phyloP scores from a whole-genome alignment of 495 filamentous ascomycete genomes.

The Peziza echinospora region DNA sequence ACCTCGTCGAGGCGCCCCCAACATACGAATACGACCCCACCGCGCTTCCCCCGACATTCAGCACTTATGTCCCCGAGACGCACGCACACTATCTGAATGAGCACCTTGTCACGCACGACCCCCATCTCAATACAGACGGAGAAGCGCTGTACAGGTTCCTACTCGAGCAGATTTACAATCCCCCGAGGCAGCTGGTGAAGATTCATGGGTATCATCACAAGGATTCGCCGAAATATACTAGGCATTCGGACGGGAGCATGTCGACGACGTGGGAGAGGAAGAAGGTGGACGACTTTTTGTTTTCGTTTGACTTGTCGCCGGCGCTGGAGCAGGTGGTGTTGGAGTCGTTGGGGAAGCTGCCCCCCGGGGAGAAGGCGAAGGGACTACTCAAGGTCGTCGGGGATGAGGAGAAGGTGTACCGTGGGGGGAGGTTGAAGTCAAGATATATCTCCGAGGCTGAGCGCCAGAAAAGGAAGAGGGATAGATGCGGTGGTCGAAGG shows the following conservation, averaged over 20 bases:
- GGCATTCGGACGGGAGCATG: constrained; percentile 6
- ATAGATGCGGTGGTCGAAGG: too few species aligned
- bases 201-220: neutral
- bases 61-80: constrained; percentile 5
- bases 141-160: constrained; percentile 17
- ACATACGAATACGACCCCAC: neutral
- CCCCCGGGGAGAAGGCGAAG: neutral
- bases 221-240: neutral
- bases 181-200: neutral
- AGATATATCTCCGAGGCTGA: too few species aligned
- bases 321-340: neutral
- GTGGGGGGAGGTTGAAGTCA: constrained; percentile 8
- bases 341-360: neutral
- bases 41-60: constrained; percentile 6
- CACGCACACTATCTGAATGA: constrained; percentile 1
- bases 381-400: constrained; percentile 1
- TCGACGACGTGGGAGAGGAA: constrained; percentile 2
- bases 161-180: neutral
- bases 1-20: neutral
- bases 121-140: constrained; percentile 16
- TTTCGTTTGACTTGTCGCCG: neutral
- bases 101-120: constrained; percentile 11
- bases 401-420: constrained; percentile 1
- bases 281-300: neutral
- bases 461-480: too few species aligned